phyloP scores from a whole-genome alignment of 495 filamentous ascomycete species.

The Tuber borchii region DNA sequence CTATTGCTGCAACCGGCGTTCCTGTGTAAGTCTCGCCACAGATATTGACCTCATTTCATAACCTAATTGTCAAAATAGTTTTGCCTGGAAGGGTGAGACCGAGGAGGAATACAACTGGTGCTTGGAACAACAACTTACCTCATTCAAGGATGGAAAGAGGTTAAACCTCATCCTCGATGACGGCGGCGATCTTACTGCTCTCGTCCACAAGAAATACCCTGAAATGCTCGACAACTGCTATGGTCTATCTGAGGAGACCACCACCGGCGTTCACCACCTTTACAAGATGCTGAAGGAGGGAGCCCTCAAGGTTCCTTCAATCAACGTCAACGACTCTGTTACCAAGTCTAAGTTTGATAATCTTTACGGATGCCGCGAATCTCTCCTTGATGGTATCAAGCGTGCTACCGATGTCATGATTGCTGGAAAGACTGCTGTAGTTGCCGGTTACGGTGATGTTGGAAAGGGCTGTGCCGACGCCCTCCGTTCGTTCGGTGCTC shows the following conservation, averaged over 20 bases:
- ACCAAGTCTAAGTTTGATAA: slow-evolving; percentile 99
- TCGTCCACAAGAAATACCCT: slow-evolving; percentile 96
- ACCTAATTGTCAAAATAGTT: slow-evolving; percentile 46
- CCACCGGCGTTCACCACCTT: slow-evolving; percentile 98
- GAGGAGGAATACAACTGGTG: slow-evolving; percentile 99
- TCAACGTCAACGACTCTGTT: slow-evolving; percentile 99
- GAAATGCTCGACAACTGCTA: slow-evolving; percentile 95
- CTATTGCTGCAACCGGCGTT: slow-evolving; percentile 87
- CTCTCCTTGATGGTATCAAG: slow-evolving; percentile 98
- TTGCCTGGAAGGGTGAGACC: slow-evolving; percentile 99
- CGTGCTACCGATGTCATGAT: slow-evolving; percentile 99
- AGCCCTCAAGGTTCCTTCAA: slow-evolving; percentile 84
- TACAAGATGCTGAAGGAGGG: slow-evolving; percentile 94
- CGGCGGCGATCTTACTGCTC: slow-evolving; percentile 91
- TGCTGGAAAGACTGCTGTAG: slow-evolving; percentile 94
- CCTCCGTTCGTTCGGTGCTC: slow-evolving; percentile 92
- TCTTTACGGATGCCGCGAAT: slow-evolving; percentile 98
- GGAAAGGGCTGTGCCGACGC: slow-evolving; percentile 97
- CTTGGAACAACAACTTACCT: slow-evolving; percentile 90
- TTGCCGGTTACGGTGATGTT: slow-evolving; percentile 97
- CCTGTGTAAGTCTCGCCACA: slow-evolving; percentile 59
- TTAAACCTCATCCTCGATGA: slow-evolving; percentile 99
- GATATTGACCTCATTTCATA: background rate
- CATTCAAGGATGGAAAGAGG: slow-evolving; percentile 94
- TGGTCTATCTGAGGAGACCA: slow-evolving; percentile 98